Conservation (phyloP, 2,329 filamentous ascomycete genomes). For the Tolypocladium tropicale region DNA sequence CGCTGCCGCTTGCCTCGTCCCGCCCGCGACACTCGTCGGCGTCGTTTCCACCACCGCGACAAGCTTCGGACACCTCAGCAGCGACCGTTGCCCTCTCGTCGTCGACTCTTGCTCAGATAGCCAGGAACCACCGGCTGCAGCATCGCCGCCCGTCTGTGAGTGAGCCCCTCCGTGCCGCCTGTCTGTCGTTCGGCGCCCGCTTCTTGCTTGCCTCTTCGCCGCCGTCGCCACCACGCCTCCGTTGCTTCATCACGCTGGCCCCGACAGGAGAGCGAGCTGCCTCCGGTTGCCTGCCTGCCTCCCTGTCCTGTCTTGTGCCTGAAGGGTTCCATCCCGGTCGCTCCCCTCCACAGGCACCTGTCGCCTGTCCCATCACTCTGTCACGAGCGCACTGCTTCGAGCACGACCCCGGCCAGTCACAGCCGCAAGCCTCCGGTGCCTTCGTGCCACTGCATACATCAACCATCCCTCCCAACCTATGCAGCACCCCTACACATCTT, state of each 20-base stretch:
- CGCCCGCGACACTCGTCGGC: background rate
- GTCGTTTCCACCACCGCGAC: background rate
- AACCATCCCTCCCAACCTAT: slow-evolving; percentile 1
- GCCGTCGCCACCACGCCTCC: background rate
- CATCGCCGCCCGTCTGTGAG: background rate
- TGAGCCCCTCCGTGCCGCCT: background rate
- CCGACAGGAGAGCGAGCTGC: background rate
- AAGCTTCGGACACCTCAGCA: background rate
- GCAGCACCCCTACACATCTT: background rate
- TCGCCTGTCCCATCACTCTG: background rate
- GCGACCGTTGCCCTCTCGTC: background rate
- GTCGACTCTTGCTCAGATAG: background rate
- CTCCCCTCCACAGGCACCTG: background rate
- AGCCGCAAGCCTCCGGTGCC: background rate
- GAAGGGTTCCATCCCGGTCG: background rate
- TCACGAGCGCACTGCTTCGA: slow-evolving; percentile 1
- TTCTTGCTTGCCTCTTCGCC: background rate
- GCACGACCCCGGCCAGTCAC: background rate
- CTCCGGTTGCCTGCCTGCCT: background rate
- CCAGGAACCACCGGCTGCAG: background rate
- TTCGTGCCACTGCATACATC: background rate
- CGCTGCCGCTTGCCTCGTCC: background rate
- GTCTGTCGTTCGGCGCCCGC: background rate
- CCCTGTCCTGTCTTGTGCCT: background rate
- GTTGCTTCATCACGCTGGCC: background rate